Percentiles rank a stretch among this genome's conserved stretches.
Evolutionary conservation across 495 filamentous ascomycete species (phyloP).

Genomic region (Xylaria bambusicola): DNA sequence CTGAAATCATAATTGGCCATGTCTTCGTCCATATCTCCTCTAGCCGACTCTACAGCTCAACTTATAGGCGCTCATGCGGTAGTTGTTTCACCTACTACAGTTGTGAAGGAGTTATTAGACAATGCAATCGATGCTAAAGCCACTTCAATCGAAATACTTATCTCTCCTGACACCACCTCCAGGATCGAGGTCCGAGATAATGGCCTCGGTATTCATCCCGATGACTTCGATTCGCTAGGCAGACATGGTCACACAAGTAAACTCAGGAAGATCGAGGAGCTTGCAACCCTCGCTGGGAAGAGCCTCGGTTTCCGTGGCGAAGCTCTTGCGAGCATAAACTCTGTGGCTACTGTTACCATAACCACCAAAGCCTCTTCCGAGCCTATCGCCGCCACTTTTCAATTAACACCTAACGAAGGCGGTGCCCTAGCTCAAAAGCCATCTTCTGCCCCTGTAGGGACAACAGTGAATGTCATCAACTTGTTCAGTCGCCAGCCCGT

Average conservation of each 20-base stretch:
- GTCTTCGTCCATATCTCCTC: conserved; percentile 42
- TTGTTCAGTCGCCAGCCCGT: conserved; percentile 77
- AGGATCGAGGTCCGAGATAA: conserved; percentile 90
- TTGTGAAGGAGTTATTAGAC: conserved; percentile 91
- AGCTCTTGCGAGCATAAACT: conserved; percentile 76
- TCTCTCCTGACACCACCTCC: conserved; percentile 76
- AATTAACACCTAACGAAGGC: conserved; percentile 39
- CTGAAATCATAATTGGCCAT: conserved; percentile 11
- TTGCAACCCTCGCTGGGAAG: conserved; percentile 63
- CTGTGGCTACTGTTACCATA: conserved; percentile 65
- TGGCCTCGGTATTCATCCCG: conserved; percentile 74
- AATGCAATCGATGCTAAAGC: conserved; percentile 87
- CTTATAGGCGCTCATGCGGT: conserved; percentile 72
- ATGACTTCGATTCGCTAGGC: conserved; percentile 70
- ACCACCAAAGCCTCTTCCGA: conserved; percentile 74
- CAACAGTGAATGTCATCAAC: conserved; percentile 67
- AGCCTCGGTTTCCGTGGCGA: conserved; percentile 86
- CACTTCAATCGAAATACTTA: conserved; percentile 68
- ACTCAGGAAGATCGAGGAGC: conserved; percentile 69
- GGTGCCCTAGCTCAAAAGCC: conserved; percentile 43
- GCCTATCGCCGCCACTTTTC: conserved; percentile 54
- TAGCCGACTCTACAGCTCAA: conserved; percentile 64
- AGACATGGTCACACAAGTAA: conserved; percentile 83
- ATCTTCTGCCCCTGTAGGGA: conserved; percentile 72
- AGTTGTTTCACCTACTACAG: conserved; percentile 68